Percentiles rank a stretch among this genome's conserved stretches.
Conservation (phyloP, 2,329 filamentous ascomycete species). For the Xylariaceae sp. region DNA sequence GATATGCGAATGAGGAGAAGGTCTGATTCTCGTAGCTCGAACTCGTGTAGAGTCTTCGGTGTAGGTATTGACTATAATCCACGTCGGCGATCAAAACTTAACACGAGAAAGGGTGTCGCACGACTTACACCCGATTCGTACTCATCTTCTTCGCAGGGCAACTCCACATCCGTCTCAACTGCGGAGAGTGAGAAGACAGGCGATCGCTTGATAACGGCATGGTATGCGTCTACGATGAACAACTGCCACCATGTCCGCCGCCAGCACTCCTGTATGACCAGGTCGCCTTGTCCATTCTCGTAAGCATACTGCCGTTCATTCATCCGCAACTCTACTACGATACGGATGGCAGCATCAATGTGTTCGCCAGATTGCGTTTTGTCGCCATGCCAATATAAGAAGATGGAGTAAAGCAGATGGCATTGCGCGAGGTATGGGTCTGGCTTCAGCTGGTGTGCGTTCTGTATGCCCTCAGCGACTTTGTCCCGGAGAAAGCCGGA, state of each 20-base stretch:
- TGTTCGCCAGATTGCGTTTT: slow-evolving; percentile 10
- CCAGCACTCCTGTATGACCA: slow-evolving; percentile 13
- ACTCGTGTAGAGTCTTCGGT: slow-evolving; percentile 19
- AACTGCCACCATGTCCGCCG: slow-evolving; percentile 19
- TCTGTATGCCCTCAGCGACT: slow-evolving; percentile 11
- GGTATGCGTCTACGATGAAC: slow-evolving; percentile 20
- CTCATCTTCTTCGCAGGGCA: slow-evolving; percentile 21
- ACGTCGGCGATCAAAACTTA: neutral
- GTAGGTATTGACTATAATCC: slow-evolving; percentile 15
- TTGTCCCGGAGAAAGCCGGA: slow-evolving; percentile 11
- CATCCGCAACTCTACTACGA: slow-evolving; percentile 15
- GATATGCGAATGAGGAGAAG: slow-evolving; percentile 21
- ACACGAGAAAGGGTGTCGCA: neutral
- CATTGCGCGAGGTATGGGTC: slow-evolving; percentile 17
- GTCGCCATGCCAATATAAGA: slow-evolving; percentile 14
- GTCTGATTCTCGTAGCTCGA: slow-evolving; percentile 17
- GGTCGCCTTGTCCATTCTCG: slow-evolving; percentile 11
- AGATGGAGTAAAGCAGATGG: slow-evolving; percentile 17
- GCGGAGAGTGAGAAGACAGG: slow-evolving; percentile 16
- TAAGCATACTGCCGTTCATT: slow-evolving; percentile 9
- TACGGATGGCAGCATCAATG: slow-evolving; percentile 16
- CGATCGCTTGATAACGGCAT: slow-evolving; percentile 16
- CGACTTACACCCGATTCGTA: slow-evolving; percentile 20
- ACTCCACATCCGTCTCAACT: slow-evolving; percentile 13
- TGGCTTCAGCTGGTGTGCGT: slow-evolving; percentile 1